Percentiles rank a stretch among this genome's conserved stretches.
Conservation (phyloP, 163 green algal genomes). For the Scenedesmus sp. region DNA sequence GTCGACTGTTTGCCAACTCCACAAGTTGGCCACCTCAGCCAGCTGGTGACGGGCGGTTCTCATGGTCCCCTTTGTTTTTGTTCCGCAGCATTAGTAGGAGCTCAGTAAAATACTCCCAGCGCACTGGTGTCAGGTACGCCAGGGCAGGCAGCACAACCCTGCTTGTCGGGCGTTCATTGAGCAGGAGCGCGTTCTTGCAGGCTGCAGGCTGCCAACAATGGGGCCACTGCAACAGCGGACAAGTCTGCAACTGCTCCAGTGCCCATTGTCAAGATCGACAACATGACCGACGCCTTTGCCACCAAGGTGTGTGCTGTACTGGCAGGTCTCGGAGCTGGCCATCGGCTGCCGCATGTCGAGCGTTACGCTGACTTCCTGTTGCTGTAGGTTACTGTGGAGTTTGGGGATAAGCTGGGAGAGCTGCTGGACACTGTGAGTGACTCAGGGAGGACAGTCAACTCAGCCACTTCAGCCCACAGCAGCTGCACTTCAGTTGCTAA, state of each 20-base stretch:
- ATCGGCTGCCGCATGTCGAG: neutral
- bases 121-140: neutral
- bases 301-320: slow-evolving; percentile 77
- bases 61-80: neutral
- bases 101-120: neutral
- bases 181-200: neutral
- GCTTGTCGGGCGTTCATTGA: neutral
- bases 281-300: slow-evolving; percentile 89
- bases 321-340: neutral
- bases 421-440: slow-evolving; percentile 89
- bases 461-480: neutral
- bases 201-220: slow-evolving; percentile 37
- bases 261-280: slow-evolving; percentile 94
- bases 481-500: neutral
- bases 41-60: neutral
- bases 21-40: neutral
- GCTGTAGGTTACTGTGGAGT: slow-evolving; percentile 79
- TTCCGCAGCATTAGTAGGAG: neutral
- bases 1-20: neutral
- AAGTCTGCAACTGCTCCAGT: slow-evolving; percentile 46
- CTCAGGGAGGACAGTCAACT: neutral
- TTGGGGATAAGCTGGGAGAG: slow-evolving; percentile 89
- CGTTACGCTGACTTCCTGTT: neutral
- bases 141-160: neutral
- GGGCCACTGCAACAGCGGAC: slow-evolving; percentile 46